phyloP scores from a whole-genome alignment of 768 basidiomycete species.

The Boletus subcaerulescens region DNA sequence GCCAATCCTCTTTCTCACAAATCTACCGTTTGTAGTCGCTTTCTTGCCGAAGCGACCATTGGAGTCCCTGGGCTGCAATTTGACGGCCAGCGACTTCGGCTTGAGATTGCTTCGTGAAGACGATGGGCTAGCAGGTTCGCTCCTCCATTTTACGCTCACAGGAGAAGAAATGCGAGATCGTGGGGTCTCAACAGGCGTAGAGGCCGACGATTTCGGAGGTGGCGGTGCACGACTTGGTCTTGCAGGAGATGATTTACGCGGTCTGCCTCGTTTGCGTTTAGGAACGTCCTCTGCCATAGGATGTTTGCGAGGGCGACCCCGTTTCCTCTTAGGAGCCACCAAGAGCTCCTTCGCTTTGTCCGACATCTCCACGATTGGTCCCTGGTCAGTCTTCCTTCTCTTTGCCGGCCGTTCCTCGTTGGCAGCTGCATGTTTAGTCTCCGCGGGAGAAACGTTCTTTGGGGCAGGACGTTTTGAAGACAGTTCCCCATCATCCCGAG shows the following conservation, averaged over 20 bases:
- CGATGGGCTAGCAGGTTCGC: conserved; percentile 23
- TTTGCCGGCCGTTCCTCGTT: conserved; percentile 45
- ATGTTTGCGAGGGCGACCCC: conserved; percentile 35
- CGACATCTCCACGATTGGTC: conserved; percentile 29
- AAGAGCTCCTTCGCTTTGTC: conserved; percentile 34
- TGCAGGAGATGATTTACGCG: conserved; percentile 29
- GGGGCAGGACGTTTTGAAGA: conserved; percentile 48
- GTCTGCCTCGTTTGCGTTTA: conserved; percentile 36
- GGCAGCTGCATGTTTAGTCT: conserved; percentile 52
- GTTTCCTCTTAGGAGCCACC: conserved; percentile 30
- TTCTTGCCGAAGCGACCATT: conserved; percentile 73
- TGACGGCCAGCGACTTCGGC: conserved; percentile 43
- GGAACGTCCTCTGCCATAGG: conserved; percentile 30
- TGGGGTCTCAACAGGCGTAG: conserved; percentile 9
- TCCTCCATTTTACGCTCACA: conserved; percentile 19
- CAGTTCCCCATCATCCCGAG: conserved; percentile 43
- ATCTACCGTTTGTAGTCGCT: conserved; percentile 44
- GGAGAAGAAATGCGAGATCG: conserved; percentile 19
- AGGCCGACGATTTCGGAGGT: conserved; percentile 6
- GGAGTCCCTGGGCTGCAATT: conserved; percentile 55
- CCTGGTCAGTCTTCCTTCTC: conserved; percentile 45
- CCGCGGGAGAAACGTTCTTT: conserved; percentile 48
- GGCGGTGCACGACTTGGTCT: conserved; percentile 9
- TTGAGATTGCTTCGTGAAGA: conserved; percentile 27
- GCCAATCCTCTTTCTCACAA: conserved; percentile 35